Conservation (phyloP, 441 rosid genomes). For the Adansonia rubrostipa region DNA sequence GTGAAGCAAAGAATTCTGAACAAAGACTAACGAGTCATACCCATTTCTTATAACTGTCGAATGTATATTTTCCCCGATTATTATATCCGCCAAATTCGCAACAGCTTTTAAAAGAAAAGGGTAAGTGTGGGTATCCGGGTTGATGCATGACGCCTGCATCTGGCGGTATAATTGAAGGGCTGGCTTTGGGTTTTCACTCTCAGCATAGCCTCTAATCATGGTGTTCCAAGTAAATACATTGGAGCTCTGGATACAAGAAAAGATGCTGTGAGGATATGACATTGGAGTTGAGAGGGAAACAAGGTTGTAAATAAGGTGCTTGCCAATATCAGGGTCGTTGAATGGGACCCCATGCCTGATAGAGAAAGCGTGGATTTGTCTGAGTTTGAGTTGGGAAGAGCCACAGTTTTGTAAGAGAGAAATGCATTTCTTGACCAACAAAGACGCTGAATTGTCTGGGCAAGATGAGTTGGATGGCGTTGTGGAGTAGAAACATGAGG, state of each 20-base stretch:
- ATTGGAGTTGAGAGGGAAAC: conserved; percentile 64
- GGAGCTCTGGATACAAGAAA: conserved; percentile 48
- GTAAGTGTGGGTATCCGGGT: conserved; percentile 76
- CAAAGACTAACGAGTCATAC: conserved; percentile 58
- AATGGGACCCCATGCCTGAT: conserved; percentile 57
- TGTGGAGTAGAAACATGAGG: conserved; percentile 18
- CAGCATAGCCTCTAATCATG: conserved; percentile 76
- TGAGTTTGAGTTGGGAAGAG: conserved; percentile 52
- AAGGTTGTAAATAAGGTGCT: conserved; percentile 56
- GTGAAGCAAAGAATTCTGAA: conserved; percentile 64
- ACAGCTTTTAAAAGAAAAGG: conserved; percentile 79
- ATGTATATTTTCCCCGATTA: conserved; percentile 57
- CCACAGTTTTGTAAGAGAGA: conserved; percentile 48
- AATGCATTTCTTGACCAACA: conserved; percentile 53
- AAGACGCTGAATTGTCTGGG: conserved; percentile 27
- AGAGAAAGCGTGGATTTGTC: conserved; percentile 68
- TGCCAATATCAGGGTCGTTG: conserved; percentile 48
- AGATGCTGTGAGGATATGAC: conserved; percentile 55
- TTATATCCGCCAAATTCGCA: conserved; percentile 52
- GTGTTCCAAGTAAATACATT: conserved; percentile 73
- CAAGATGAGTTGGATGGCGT: conserved; percentile 11
- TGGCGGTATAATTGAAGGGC: conserved; percentile 54
- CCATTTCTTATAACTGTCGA: conserved; percentile 56
- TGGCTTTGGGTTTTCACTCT: conserved; percentile 49
- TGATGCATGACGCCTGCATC: conserved; percentile 46